These are phyloP conservation scores for Westerdykella ornata DNA, from an alignment of 2,329 filamentous ascomycete genomes.

Conservation along the genomic window DNA sequence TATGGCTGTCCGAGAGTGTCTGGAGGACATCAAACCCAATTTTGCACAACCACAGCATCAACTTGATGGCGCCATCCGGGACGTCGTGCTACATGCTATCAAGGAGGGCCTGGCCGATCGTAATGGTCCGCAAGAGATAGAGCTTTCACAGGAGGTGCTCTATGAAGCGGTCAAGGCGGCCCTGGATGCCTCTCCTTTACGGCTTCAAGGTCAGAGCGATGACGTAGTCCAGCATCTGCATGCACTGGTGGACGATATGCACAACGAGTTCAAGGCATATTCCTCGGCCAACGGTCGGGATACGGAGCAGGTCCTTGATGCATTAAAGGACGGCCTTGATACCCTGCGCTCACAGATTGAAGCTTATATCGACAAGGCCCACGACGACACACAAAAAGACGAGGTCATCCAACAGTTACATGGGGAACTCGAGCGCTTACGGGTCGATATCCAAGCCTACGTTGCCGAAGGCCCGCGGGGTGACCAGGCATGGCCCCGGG, in stretches of 20 bases:
- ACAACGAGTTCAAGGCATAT: slow-evolving; percentile 66
- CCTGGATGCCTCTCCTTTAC: slow-evolving; percentile 43
- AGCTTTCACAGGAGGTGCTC: slow-evolving; percentile 47
- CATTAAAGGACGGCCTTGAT: slow-evolving; percentile 80
- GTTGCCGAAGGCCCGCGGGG: slow-evolving; percentile 40
- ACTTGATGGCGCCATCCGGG: slow-evolving; percentile 44
- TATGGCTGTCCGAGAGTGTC: slow-evolving; percentile 73
- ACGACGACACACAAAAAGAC: slow-evolving; percentile 64
- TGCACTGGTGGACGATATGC: slow-evolving; percentile 55
- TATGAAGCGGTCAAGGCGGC: slow-evolving; percentile 53
- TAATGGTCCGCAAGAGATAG: slow-evolving; percentile 38
- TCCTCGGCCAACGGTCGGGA: slow-evolving; percentile 71
- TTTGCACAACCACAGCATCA: slow-evolving; percentile 33
- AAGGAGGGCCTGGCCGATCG: slow-evolving; percentile 49
- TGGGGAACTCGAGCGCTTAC: slow-evolving; percentile 58
- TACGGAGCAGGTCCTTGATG: slow-evolving; percentile 81
- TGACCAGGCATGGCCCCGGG: slow-evolving; percentile 37
- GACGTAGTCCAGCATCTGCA: slow-evolving; percentile 56
- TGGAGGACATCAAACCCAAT: slow-evolving; percentile 68
- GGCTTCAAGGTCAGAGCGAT: slow-evolving; percentile 49
- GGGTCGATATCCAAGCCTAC: slow-evolving; percentile 53
- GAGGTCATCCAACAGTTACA: slow-evolving; percentile 67
- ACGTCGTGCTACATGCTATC: slow-evolving; percentile 53
- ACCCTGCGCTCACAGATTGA: slow-evolving; percentile 75
- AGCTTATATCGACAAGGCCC: slow-evolving; percentile 66